A percentile compares a stretch with the other conserved stretches of the same genome.
These are phyloP conservation scores for Dissophora ornata DNA, from an alignment of 192 early-diverging fungal species.

Conservation along the genomic window DNA sequence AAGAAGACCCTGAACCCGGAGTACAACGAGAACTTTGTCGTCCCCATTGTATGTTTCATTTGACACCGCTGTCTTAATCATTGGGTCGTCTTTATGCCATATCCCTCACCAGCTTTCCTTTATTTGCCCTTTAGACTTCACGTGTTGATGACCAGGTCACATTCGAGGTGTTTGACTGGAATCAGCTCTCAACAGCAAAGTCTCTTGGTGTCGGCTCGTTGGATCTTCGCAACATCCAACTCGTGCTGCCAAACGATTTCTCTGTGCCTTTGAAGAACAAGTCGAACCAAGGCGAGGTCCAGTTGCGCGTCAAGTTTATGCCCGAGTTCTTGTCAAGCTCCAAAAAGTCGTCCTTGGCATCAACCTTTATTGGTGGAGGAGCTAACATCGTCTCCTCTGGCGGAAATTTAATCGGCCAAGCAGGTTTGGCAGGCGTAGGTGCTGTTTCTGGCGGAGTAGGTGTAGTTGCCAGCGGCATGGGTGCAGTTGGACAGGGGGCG, in stretches of 20 bases:
- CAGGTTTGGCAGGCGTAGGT: conserved; percentile 41
- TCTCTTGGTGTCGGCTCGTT: conserved; percentile 67
- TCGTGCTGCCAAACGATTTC: conserved; percentile 59
- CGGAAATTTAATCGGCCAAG: conserved; percentile 61
- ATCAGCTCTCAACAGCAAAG: conserved; percentile 73
- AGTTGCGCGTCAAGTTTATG: conserved; percentile 70
- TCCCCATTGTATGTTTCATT: conserved; percentile 64
- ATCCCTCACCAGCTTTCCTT: no score
- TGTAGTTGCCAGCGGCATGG: conserved; percentile 33
- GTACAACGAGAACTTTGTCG: conserved; percentile 74
- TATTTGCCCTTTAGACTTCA: conserved; percentile 45
- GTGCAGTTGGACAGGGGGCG: neutral
- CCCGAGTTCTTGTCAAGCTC: conserved; percentile 48
- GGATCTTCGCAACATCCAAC: conserved; percentile 66
- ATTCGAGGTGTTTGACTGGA: conserved; percentile 83
- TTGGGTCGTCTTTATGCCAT: no score
- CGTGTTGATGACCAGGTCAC: conserved; percentile 66
- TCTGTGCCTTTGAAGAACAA: conserved; percentile 57
- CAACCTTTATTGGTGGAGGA: conserved; percentile 69
- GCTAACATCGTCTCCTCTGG: no score
- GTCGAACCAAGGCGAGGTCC: conserved; percentile 55
- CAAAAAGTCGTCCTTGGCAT: conserved; percentile 55
- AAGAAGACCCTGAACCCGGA: conserved; percentile 82
- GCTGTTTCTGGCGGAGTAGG: no score
- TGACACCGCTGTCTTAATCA: no score